A percentile compares a stretch with the other conserved stretches of the same genome.
These are phyloP conservation scores for Pouteria glomerata DNA, from an alignment of 148 eudicot species.

Conservation along the genomic window DNA sequence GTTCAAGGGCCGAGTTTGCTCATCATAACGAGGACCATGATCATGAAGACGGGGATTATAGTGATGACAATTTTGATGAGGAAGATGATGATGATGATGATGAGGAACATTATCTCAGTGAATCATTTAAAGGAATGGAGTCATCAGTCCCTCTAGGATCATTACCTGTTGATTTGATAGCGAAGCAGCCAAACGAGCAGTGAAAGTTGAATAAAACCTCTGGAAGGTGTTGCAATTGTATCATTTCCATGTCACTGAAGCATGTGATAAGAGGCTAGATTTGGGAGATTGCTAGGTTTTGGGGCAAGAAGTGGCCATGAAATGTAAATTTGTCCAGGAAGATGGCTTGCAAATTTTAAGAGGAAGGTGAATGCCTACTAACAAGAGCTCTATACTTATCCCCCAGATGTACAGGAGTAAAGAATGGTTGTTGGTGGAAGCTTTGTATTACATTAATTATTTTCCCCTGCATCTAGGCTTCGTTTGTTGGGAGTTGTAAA, in stretches of 20 bases:
- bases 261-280: not conserved
- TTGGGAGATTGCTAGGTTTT: not conserved
- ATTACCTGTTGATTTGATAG: conserved; percentile 65
- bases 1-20: conserved; percentile 17
- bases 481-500: too few species aligned
- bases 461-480: too few species aligned
- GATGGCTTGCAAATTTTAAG: not conserved
- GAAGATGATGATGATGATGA: conserved; percentile 30
- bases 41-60: conserved; percentile 9
- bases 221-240: not conserved
- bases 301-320: not conserved
- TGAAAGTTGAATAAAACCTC: not conserved
- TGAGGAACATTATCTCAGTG: conserved; percentile 25
- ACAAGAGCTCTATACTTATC: not conserved
- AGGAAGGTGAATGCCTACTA: conserved; percentile 1
- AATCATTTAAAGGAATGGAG: conserved; percentile 26
- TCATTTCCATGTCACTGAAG: not conserved
- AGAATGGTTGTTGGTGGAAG: not conserved
- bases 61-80: conserved; percentile 24
- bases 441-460: not conserved
- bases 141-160: conserved; percentile 51
- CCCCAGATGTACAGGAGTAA: not conserved
- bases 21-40: conserved; percentile 11
- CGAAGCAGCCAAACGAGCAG: conserved; percentile 29
- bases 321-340: not conserved